A percentile compares a stretch with the other conserved stretches of the same genome.
Conservation (phyloP, 2,329 filamentous ascomycete species). For the Rachicladosporium sp. region DNA sequence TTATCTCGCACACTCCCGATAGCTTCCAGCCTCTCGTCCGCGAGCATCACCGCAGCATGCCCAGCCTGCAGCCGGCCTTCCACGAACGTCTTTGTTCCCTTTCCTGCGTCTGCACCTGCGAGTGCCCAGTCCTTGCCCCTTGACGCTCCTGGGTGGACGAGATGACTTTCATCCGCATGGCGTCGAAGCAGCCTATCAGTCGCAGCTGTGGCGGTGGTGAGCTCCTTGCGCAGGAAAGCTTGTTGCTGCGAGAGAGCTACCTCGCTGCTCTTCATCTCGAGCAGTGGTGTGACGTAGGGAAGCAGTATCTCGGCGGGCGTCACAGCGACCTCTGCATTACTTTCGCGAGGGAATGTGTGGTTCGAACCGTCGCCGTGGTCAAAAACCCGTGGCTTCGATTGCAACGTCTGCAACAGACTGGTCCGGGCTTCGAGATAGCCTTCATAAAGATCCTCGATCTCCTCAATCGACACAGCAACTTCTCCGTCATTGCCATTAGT, state of each 20-base stretch:
- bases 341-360: constrained; percentile 7
- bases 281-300: constrained; percentile 15
- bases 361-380: constrained; percentile 2
- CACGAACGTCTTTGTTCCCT: constrained; percentile 8
- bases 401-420: constrained; percentile 13
- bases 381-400: constrained; percentile 6
- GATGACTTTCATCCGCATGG: constrained; percentile 24
- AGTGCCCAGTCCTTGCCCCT: constrained; percentile 15
- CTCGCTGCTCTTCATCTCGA: constrained; percentile 11
- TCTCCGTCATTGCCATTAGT: constrained; percentile 8
- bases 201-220: constrained; percentile 13
- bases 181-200: constrained; percentile 16
- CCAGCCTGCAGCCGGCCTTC: constrained; percentile 11
- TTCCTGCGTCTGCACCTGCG: constrained; percentile 12
- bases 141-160: constrained; percentile 18
- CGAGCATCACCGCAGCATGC: constrained; percentile 7
- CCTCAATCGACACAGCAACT: too few relatives aligned
- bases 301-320: constrained; percentile 8
- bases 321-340: constrained; percentile 1
- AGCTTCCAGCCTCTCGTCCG: constrained; percentile 8
- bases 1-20: constrained; percentile 8
- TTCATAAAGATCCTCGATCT: constrained; percentile 16
- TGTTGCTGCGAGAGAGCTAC: constrained; percentile 15
- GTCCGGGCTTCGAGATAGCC: constrained; percentile 16
- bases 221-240: constrained; percentile 15